A percentile compares a stretch with the other conserved stretches of the same genome.
Conservation (phyloP, 345 rosid genomes). For the Acer yangbiense region DNA sequence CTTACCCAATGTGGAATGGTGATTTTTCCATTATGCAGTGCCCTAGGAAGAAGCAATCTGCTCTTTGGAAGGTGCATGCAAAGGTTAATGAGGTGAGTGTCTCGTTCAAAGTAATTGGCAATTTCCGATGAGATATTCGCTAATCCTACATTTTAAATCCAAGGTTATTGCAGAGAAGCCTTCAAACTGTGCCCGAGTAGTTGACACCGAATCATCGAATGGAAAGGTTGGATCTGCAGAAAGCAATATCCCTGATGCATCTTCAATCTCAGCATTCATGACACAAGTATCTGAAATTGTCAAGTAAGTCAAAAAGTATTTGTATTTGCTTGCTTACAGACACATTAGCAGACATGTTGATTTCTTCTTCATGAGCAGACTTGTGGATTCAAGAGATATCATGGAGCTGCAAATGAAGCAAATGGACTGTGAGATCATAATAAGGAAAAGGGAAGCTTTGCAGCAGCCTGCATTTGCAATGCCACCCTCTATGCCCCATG, state of each 20-base stretch:
- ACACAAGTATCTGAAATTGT: slow-evolving; percentile 80
- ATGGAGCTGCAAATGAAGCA: slow-evolving; percentile 88
- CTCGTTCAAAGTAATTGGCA: neutral
- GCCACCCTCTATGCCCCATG: slow-evolving; percentile 51
- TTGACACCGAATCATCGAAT: slow-evolving; percentile 32
- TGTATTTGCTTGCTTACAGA: neutral
- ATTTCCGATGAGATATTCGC: neutral
- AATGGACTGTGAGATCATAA: slow-evolving; percentile 70
- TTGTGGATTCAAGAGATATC: slow-evolving; percentile 91
- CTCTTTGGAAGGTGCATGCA: slow-evolving; percentile 44
- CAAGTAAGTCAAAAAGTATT: slow-evolving; percentile 56
- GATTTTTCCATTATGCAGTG: slow-evolving; percentile 37
- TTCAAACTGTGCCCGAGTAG: slow-evolving; percentile 48
- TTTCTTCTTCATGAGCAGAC: slow-evolving; percentile 46
- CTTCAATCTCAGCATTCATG: slow-evolving; percentile 74
- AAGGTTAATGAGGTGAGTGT: slow-evolving; percentile 61
- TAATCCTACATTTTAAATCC: slow-evolving; percentile 15
- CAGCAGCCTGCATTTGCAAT: slow-evolving; percentile 40
- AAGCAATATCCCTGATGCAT: slow-evolving; percentile 50
- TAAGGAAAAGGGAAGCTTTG: slow-evolving; percentile 88
- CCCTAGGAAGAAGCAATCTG: slow-evolving; percentile 42
- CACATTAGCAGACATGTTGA: neutral
- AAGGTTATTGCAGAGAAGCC: slow-evolving; percentile 54
- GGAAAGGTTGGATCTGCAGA: slow-evolving; percentile 42
- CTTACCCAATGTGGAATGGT: neutral